A percentile compares a stretch with the other conserved stretches of the same genome.
These are phyloP conservation scores for Schizophyllum amplum DNA, from an alignment of 1,284 basidiomycete genomes.

Conservation along the genomic window DNA sequence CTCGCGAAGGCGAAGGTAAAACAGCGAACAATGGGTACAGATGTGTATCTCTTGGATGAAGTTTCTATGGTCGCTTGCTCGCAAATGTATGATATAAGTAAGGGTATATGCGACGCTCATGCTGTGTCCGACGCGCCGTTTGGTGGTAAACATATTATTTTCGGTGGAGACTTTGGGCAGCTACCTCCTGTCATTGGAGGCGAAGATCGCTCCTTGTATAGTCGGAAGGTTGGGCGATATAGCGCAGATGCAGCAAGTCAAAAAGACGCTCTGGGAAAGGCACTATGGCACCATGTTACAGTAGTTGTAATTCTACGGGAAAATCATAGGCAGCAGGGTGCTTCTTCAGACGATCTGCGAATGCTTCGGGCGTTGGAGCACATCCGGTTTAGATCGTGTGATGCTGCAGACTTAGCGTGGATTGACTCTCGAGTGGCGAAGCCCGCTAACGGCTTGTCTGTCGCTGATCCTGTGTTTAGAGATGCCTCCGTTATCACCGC, in stretches of 20 bases:
- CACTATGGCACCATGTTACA: slow-evolving; percentile 26
- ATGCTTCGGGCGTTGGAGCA: slow-evolving; percentile 24
- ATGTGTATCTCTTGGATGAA: slow-evolving; percentile 20
- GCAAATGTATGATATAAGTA: slow-evolving; percentile 13
- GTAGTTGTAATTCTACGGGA: slow-evolving; percentile 26
- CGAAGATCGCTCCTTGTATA: slow-evolving; percentile 15
- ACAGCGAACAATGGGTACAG: slow-evolving; percentile 11
- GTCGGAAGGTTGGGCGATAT: slow-evolving; percentile 7
- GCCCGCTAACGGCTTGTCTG: too few species aligned
- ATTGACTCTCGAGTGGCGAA: slow-evolving; percentile 17
- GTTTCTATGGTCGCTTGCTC: slow-evolving; percentile 18
- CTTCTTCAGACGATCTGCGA: slow-evolving; percentile 17
- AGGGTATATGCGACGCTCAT: slow-evolving; percentile 4
- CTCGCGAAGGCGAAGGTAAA: neutral
- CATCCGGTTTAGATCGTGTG: slow-evolving; percentile 27
- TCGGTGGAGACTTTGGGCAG: slow-evolving; percentile 18
- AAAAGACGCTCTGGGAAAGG: slow-evolving; percentile 21
- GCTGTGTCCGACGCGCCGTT: slow-evolving; percentile 15
- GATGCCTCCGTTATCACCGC: slow-evolving; percentile 26
- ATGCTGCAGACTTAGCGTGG: slow-evolving; percentile 23
- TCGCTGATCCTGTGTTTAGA: slow-evolving; percentile 16
- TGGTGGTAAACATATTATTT: slow-evolving; percentile 19
- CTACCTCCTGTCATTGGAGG: slow-evolving; percentile 15
- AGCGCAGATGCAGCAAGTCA: slow-evolving; percentile 9
- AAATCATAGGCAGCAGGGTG: slow-evolving; percentile 28